phyloP scores from a whole-genome alignment of 2,329 filamentous ascomycete genomes.

The Aspergillus terreus region DNA sequence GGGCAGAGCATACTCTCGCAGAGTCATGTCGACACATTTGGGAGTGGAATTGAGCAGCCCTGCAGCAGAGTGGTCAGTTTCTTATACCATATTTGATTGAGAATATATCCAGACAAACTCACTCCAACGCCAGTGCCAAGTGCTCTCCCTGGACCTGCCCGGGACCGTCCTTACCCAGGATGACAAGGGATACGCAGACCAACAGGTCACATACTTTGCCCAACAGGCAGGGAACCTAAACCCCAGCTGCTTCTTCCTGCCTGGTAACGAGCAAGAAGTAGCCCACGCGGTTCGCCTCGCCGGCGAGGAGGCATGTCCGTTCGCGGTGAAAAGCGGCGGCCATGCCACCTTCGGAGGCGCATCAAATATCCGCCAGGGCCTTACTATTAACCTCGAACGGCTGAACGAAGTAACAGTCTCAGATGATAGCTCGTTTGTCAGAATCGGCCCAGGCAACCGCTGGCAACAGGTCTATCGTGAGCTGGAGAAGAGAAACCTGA shows the following conservation, averaged over 20 bases:
- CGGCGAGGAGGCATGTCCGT: neutral
- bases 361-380: neutral
- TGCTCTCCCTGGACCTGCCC: neutral
- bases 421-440: neutral
- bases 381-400: neutral
- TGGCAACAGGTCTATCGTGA: neutral
- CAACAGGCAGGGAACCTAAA: neutral
- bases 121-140: neutral
- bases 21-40: too few relatives aligned
- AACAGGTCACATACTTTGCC: neutral
- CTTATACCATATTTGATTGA: too few relatives aligned
- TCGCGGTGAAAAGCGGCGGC: neutral
- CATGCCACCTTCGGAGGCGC: neutral
- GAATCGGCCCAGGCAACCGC: neutral
- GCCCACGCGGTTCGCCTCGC: neutral
- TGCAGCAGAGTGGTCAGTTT: too few relatives aligned
- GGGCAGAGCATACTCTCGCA: too few relatives aligned
- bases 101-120: neutral
- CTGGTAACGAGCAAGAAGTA: neutral
- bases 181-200: neutral
- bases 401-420: neutral
- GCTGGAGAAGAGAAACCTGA: neutral
- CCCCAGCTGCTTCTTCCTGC: neutral
- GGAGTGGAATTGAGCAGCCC: too few relatives aligned
- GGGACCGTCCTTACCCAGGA: neutral